phyloP scores from a whole-genome alignment of 139 green algal species.

The Monoraphidium neglectum region DNA sequence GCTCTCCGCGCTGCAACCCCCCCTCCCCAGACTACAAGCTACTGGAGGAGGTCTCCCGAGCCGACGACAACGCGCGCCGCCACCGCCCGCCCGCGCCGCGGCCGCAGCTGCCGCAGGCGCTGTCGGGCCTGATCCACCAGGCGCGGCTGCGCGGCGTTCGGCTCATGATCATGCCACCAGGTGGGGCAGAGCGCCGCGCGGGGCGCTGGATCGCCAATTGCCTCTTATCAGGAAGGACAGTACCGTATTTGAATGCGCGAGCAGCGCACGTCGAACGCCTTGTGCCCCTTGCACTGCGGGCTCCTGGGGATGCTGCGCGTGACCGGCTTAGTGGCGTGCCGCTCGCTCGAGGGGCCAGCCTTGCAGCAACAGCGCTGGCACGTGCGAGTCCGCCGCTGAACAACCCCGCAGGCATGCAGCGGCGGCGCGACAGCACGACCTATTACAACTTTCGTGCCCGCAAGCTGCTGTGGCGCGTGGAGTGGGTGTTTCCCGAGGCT shows the following conservation, averaged over 20 bases:
- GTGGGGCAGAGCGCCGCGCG: constrained; percentile 16
- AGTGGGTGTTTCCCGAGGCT: constrained; percentile 56
- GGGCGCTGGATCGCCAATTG: no score
- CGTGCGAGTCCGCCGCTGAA: not conserved
- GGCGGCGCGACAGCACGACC: constrained; percentile 55
- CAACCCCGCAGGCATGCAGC: constrained; percentile 50
- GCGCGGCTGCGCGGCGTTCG: constrained; percentile 33
- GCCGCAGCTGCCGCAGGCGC: constrained; percentile 45
- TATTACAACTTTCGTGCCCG: constrained; percentile 50
- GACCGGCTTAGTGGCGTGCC: no score
- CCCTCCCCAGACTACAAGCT: constrained; percentile 51
- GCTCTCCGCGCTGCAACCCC: no score
- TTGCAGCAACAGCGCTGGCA: not conserved
- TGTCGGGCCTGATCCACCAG: constrained; percentile 53
- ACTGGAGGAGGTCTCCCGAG: constrained; percentile 55
- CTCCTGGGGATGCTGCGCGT: no score
- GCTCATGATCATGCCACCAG: constrained; percentile 55
- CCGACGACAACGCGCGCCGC: constrained; percentile 51
- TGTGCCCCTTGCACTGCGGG: no score
- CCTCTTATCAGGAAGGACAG: no score
- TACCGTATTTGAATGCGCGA: no score
- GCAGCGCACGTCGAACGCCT: no score
- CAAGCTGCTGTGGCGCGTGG: constrained; percentile 61
- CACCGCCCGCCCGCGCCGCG: constrained; percentile 37
- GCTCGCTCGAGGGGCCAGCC: no score